phyloP scores from a whole-genome alignment of 192 early-diverging fungal species.

The Mortierella hygrophila region DNA sequence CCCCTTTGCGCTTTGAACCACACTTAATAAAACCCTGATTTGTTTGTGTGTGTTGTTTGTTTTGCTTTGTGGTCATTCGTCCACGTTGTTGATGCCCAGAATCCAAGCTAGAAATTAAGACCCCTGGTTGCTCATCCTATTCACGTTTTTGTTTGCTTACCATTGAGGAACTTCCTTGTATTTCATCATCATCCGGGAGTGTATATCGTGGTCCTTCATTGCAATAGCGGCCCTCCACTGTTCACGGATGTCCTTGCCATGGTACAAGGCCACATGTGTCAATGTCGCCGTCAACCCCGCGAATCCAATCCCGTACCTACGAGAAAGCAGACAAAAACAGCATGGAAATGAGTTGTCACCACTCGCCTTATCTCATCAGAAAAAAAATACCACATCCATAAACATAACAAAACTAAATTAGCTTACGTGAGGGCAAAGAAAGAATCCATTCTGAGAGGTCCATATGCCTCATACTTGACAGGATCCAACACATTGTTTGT shows the following conservation, averaged over 20 bases:
- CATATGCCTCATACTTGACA: constrained; percentile 31
- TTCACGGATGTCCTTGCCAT: constrained; percentile 68
- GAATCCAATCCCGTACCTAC: constrained; percentile 64
- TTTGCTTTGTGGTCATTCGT: background rate
- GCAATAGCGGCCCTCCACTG: constrained; percentile 56
- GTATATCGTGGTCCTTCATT: constrained; percentile 68
- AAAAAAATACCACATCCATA: background rate
- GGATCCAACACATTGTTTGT: constrained; percentile 27
- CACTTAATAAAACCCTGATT: background rate
- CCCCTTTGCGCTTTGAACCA: background rate
- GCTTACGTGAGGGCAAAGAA: constrained; percentile 41
- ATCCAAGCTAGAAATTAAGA: background rate
- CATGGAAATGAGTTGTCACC: no score
- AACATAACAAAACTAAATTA: background rate
- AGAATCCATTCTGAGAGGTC: constrained; percentile 39
- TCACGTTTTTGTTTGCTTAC: constrained; percentile 38
- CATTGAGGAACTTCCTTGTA: constrained; percentile 84
- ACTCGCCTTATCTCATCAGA: no score
- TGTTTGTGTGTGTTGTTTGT: background rate
- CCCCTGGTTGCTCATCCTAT: background rate
- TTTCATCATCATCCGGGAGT: constrained; percentile 75
- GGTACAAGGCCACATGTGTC: constrained; percentile 70
- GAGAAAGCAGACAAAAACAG: no score
- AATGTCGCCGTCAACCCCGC: constrained; percentile 67
- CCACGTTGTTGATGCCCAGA: background rate